A percentile compares a stretch with the other conserved stretches of the same genome.
These are phyloP conservation scores for Kalmanozyma brasiliensis DNA, from an alignment of 1,284 basidiomycete species.

Conservation along the genomic window DNA sequence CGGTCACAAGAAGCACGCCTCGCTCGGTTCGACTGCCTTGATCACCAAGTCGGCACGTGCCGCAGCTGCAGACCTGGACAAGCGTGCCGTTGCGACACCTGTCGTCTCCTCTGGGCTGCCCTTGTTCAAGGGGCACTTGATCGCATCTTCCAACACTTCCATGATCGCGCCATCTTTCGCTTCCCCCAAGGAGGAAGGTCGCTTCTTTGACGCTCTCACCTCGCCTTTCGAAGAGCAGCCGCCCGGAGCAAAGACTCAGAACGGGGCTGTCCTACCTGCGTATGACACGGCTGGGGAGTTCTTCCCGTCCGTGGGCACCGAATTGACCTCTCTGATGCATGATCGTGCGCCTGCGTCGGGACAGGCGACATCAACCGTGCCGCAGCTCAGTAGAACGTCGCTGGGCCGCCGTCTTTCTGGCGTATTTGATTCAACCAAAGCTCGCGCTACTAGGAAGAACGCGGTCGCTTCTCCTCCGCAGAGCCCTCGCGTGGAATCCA, in stretches of 20 bases:
- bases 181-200: slow-evolving; percentile 23
- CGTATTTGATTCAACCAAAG: slow-evolving; percentile 16
- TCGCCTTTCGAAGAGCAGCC: slow-evolving; percentile 22
- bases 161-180: slow-evolving; percentile 17
- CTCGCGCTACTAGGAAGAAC: slow-evolving; percentile 1
- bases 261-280: slow-evolving; percentile 18
- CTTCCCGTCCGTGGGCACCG: slow-evolving; percentile 1
- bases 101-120: slow-evolving; percentile 4
- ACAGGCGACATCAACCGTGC: not conserved
- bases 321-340: slow-evolving; percentile 4
- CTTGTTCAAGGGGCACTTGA: slow-evolving; percentile 3
- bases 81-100: slow-evolving; percentile 17
- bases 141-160: slow-evolving; percentile 15
- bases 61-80: slow-evolving; percentile 29
- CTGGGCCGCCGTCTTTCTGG: slow-evolving; percentile 26
- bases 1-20: slow-evolving; percentile 33
- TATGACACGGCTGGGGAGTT: slow-evolving; percentile 29
- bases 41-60: slow-evolving; percentile 26
- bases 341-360: slow-evolving; percentile 10
- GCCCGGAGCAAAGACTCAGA: slow-evolving; percentile 1
- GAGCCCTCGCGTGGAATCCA: slow-evolving; percentile 2
- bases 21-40: slow-evolving; percentile 28
- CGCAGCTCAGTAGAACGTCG: slow-evolving; percentile 9
- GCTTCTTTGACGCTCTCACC: slow-evolving; percentile 35
- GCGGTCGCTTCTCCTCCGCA: slow-evolving; percentile 12